Evolutionary conservation across 352 stramenopile genomes (phyloP).

Genomic region (Hyaloperonospora arabidopsidis): DNA sequence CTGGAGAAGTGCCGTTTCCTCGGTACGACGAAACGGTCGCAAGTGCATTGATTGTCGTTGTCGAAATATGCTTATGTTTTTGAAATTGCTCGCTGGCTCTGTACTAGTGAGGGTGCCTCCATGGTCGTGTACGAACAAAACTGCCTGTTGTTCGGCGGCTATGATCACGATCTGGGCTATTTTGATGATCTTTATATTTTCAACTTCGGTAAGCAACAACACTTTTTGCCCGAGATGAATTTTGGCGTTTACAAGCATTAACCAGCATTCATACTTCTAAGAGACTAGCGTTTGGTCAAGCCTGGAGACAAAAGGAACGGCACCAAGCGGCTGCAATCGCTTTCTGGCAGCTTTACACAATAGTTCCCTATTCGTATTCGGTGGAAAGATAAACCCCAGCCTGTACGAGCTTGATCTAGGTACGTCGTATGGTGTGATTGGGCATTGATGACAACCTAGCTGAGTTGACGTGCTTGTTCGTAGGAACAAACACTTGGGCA

Average conservation of each 20-base stretch:
- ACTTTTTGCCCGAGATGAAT: background rate
- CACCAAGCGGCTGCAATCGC: slow-evolving; percentile 89
- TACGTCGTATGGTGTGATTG: slow-evolving; percentile 12
- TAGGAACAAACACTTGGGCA: slow-evolving; percentile 64
- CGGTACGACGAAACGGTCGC: slow-evolving; percentile 25
- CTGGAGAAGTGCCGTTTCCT: slow-evolving; percentile 57
- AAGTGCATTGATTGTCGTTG: background rate
- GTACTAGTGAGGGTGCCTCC: slow-evolving; percentile 74
- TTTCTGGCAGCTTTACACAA: slow-evolving; percentile 91
- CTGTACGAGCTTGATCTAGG: slow-evolving; percentile 91
- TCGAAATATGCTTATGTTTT: background rate
- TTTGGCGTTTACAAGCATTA: background rate
- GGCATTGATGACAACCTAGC: background rate
- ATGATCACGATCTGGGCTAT: slow-evolving; percentile 92
- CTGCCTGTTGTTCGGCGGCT: slow-evolving; percentile 92
- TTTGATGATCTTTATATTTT: slow-evolving; percentile 95
- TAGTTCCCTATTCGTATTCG: slow-evolving; percentile 90
- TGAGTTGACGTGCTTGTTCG: slow-evolving; percentile 5
- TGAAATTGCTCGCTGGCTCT: background rate
- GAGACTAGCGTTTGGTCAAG: slow-evolving; percentile 81
- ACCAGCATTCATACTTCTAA: slow-evolving; percentile 14
- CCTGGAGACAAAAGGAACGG: slow-evolving; percentile 82
- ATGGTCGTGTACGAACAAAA: slow-evolving; percentile 88
- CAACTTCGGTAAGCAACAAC: slow-evolving; percentile 82
- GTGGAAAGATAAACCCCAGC: slow-evolving; percentile 90